Base-by-base conservation (phyloP, 1,139 yeast species). In the Blastobotrys capitulatus region DNA sequence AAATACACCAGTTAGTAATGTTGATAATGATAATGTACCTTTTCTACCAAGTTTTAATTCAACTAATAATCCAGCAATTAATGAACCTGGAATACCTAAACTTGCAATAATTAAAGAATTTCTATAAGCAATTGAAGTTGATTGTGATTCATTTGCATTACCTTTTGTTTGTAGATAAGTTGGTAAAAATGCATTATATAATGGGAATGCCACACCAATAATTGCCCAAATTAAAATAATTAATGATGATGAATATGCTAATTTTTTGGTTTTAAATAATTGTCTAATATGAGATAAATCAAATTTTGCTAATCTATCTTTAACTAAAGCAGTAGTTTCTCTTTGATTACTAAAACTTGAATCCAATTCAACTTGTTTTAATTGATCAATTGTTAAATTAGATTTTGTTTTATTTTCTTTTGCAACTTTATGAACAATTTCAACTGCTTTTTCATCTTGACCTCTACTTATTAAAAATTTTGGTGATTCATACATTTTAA, bases 21-120 rank as follows among this genome's bases (percentile, higher is more conserved):
- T 80, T 16, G 83, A 83, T 49, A 80, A 65, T 15, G 69, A 69
- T 73, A 80, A 68, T 2, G 80, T 72, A 6, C 83, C 83, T 55
- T 79, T 69, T 56, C 84, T 69, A 8, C 85, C 85, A 34, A 78
- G 56, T 1, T 79, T 80, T 52, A 76, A 59, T 45, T 68, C 65
- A 20, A 62, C 56, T 67, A 62, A 19, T 3, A 62, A 65, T 38
- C 78, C 82, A 7, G 79, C 84, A 39, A 80, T 62, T 22, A 78
- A 54, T 8, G 85, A 83, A 6, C 84, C 86, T 46, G 77, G 75
- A 36, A 77, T 75, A 29, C 80, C 75, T 31, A 72, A 69, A 36
- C 73, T 69, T 55, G 77, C 76, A 40, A 75, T 73, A 49, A 80
- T 70, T 46, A 76, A 65, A 31, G 76, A 73, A 62, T 80, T 78